Conservation (phyloP, 148 eudicot genomes). For the Heliamphora exappendiculata region DNA sequence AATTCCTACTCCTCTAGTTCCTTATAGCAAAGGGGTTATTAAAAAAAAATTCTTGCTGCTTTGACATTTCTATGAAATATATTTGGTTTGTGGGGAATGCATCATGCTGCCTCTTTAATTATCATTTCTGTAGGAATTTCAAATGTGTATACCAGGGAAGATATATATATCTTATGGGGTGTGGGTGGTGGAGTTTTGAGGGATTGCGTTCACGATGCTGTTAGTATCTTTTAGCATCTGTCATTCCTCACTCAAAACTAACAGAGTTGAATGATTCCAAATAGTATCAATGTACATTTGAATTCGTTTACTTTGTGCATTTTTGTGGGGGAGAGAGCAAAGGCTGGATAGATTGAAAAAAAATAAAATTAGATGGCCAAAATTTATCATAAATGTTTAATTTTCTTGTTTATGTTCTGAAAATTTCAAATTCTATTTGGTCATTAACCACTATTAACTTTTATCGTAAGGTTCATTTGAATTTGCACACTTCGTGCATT, state of each 20-base stretch:
- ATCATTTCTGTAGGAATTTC: no score
- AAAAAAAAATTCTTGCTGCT: background rate
- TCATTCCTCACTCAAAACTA: background rate
- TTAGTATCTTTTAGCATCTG: background rate
- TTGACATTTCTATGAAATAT: background rate
- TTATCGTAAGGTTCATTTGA: no score
- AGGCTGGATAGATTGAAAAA: background rate
- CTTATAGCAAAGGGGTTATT: background rate
- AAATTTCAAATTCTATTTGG: background rate
- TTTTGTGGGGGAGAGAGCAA: background rate
- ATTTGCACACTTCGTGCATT: no score
- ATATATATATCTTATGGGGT: background rate
- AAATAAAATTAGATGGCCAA: background rate
- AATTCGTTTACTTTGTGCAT: background rate
- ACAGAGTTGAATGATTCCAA: background rate
- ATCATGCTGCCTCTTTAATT: no score
- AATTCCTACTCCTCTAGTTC: constrained; percentile 3
- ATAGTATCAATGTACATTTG: background rate
- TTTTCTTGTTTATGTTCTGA: background rate
- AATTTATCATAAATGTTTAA: background rate
- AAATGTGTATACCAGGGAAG: no score
- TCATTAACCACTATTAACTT: background rate
- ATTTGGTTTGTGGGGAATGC: no score
- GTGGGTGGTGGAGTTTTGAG: background rate
- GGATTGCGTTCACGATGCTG: background rate